Base-by-base conservation (phyloP, 306 rosid genomes). In the Canavalia ensiformis region DNA sequence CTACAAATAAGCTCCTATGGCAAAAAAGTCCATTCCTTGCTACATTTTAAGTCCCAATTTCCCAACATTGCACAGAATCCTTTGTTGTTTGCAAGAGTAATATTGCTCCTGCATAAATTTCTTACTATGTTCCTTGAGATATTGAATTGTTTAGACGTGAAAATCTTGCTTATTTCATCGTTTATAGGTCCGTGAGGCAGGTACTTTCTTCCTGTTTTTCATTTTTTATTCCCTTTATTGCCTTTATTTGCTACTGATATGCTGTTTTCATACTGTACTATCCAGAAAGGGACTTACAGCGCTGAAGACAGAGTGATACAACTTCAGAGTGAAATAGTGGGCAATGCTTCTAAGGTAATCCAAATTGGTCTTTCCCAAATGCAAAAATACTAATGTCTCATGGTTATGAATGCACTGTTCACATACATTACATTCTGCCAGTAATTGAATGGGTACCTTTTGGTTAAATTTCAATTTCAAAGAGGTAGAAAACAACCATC, bases 291-390 rank as follows among this genome's bases (percentile, higher is more conserved):
- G 83, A 83, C 88, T 1, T 90, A 86, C 49, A 82, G 71, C 81
- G 87, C 81, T 44, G 89, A 88, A 82, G 91, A 89, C 70, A 90
- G 90, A 55, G 88, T 84, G 79, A 90, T 94, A 83, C 81, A 86
- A 70, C 95, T 94, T 68, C 94, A 86, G 80, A 94, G 94, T 54
- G 90, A 87, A 76, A 84, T 86, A 12, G 95, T 92, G 72, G 98
- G 97, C 28, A 94, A 92, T 83, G 98, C 98, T 78, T 84, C 97
- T 41, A 89, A 90, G 98, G 98, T 92, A 89, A 90, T 68, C 74
- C 31, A 76, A 50, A 46, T 74, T 81, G 35, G 35, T 50, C 50
- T 9, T 72, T 81, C 56, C 39, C 37, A 47, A 72, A 29, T 83
- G 52, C 54, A 67, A 83, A 8, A 28, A 34, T 69, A n/a, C 63